phyloP scores from a whole-genome alignment of 2,329 filamentous ascomycete species.

The Lizonia empirigonia region DNA sequence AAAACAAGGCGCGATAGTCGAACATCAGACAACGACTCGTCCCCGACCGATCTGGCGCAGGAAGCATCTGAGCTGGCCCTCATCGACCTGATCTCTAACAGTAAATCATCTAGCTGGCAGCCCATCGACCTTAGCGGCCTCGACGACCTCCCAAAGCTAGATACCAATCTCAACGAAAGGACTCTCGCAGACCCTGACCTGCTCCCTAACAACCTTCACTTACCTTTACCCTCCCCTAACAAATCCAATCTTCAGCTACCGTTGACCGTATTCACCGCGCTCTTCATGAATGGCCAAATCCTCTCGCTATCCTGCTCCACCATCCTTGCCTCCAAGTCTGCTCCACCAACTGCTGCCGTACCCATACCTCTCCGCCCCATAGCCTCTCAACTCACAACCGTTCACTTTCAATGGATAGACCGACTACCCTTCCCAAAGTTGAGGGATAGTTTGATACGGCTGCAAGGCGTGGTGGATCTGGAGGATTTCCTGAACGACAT shows the following conservation, averaged over 20 bases:
- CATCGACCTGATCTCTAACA: neutral
- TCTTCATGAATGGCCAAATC: conserved; percentile 4
- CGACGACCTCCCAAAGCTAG: neutral
- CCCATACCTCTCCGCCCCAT: conserved; percentile 43
- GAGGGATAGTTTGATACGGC: conserved; percentile 47
- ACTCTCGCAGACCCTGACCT: neutral
- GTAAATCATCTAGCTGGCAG: neutral
- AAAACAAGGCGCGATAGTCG: neutral
- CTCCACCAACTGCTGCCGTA: neutral
- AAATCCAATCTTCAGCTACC: neutral
- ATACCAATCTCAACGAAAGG: neutral
- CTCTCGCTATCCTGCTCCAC: neutral
- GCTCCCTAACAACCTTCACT: neutral
- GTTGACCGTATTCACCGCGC: conserved; percentile 27
- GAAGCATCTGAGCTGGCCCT: conserved; percentile 19
- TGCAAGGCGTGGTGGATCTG: conserved; percentile 42
- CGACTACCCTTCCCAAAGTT: conserved; percentile 51
- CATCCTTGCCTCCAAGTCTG: neutral
- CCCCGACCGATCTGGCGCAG: conserved; percentile 21
- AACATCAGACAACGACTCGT: conserved; percentile 22
- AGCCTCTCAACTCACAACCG: conserved; percentile 37
- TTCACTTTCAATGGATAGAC: conserved; percentile 50
- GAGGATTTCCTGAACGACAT: conserved; percentile 47
- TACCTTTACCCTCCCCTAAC: neutral
- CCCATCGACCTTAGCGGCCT: neutral